These are phyloP conservation scores for Xylaria intraflava DNA, from an alignment of 495 filamentous ascomycete genomes.

Conservation along the genomic window DNA sequence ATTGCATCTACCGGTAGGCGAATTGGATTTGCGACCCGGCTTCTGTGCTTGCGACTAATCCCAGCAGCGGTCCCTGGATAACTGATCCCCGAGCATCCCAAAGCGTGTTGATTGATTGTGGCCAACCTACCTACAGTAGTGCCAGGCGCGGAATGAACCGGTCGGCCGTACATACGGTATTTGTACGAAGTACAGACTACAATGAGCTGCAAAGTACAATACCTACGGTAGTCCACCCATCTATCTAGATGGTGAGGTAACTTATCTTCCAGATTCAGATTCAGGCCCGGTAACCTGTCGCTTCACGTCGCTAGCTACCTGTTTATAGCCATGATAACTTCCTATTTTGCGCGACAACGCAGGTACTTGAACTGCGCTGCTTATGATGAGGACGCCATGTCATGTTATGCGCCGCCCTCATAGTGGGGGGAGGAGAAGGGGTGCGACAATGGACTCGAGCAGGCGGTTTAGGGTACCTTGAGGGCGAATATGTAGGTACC, in stretches of 20 bases:
- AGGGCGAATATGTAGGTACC: not conserved
- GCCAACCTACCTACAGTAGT: slow-evolving; percentile 6
- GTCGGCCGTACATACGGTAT: slow-evolving; percentile 4
- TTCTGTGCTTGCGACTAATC: not conserved
- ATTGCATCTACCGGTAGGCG: slow-evolving; percentile 2
- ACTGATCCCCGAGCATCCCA: slow-evolving; percentile 11
- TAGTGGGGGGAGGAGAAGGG: slow-evolving; percentile 6
- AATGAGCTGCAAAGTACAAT: not conserved
- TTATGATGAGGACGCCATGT: slow-evolving; percentile 11
- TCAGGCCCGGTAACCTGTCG: too few species aligned
- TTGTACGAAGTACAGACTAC: not conserved
- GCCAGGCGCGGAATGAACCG: slow-evolving; percentile 23
- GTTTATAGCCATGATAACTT: not conserved
- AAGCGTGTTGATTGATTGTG: not conserved
- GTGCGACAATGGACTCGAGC: slow-evolving; percentile 1
- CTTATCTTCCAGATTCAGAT: too few species aligned
- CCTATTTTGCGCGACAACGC: not conserved
- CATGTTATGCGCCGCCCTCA: slow-evolving; percentile 9
- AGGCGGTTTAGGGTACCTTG: not conserved
- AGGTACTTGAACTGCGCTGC: not conserved
- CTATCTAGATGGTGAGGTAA: too few species aligned
- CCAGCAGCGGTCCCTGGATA: slow-evolving; percentile 5
- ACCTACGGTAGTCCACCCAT: too few species aligned
- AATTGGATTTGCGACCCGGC: slow-evolving; percentile 9
- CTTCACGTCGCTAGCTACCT: too few species aligned